Base-by-base conservation (phyloP, 2,329 filamentous ascomycete species). In the Fusarium sp. region DNA sequence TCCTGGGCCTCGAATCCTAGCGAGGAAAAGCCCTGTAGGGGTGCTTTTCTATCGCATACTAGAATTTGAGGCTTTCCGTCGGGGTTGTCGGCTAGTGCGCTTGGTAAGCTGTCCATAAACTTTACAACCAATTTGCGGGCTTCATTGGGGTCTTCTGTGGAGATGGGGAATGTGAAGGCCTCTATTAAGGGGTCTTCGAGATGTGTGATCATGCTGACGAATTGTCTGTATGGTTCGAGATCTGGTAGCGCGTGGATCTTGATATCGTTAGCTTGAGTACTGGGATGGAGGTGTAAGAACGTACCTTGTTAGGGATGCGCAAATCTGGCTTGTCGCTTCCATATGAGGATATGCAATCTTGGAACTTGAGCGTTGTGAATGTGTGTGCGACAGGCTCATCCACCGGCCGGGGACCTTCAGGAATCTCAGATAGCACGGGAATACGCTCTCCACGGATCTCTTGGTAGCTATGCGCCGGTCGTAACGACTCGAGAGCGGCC, bases 301-400 rank as follows among this genome's bases (percentile, higher is more conserved):
- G 55, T 78, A 92, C 90, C 75, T 87, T 82, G 27, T 89, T 90
- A 2, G 88, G 87, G 40, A 94, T 91, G 20, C 96, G 89, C 12
- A 95, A 82, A 77, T 99, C 96, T 6, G 96, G 96, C 79, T 99
- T 99, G 80, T 99, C 96, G 7, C 90, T 92, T 13, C 96, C 96
- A 75, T 94, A 97, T 5, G 82, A 83, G 2, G 86, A 82, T 90
- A 99, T 98, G 20, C 91, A 78, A 3, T 82, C 78, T 1, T 79
- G 78, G 61, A 81, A 82, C 1, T 78, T 81, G 8, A 82, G 62
- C 0, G 71, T 78, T 0, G 76, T 81, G 41, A 82, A 78, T 15
- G 72, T 51, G 29, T 82, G 78, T 9, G 76, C 75, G 8, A 73
- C 69, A 18, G 62, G 65, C 22, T 75, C 73, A n/a, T 70, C 55